Evolutionary conservation across 75 land plant species (phyloP), one percentile per base, ranked within the genome.

Genomic region (Pseudotsuga menziesii): DNA sequence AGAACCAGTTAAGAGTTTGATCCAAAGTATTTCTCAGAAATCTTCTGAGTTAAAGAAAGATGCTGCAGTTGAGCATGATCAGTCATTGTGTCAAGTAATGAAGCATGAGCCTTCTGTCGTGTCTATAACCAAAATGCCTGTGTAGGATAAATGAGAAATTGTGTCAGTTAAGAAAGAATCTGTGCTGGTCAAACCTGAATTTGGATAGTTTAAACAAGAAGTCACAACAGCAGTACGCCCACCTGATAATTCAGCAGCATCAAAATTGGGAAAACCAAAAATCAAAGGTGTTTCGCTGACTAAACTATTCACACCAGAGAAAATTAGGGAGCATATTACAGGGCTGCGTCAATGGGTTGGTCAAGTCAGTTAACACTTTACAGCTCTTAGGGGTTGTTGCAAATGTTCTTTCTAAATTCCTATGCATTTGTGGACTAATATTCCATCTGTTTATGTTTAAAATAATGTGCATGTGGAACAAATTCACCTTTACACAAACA

Each of bases 341-440:
- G 86, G 99, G 75, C 86, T 96, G 63, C 89, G 94, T 52, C 96
- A 96, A 80, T 96, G 96, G 96, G 91, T 91, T 80, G 98, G 96
- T n/a, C 98, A 95, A 92, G 98, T 94, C 56, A 52, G 78, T 57
- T 20, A 15, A 66, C 35, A 29, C 32, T 29, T 29, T 29, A 32
- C 70, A 66, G 36, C 70, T 66, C 20, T 15, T 12, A 27, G 32
- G 26, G 36, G 35, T 17, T 66, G 70, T 32, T 17, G 20, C 16
- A 29, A 17, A 27, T 64, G 19, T 17, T 29, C 19, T 27, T 13
- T 36, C 32, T 29, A 29, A 29, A 29, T 29, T 29, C 32, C 32
- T 29, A 29, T 29, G 32, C 32, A 29, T 29, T 29, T 29, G 32
- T 29, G 32, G 32, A 29, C 32, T 29, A 29, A 29, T 29, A 66